Conservation (phyloP, 345 rosid genomes). For the Trapa incisa region DNA sequence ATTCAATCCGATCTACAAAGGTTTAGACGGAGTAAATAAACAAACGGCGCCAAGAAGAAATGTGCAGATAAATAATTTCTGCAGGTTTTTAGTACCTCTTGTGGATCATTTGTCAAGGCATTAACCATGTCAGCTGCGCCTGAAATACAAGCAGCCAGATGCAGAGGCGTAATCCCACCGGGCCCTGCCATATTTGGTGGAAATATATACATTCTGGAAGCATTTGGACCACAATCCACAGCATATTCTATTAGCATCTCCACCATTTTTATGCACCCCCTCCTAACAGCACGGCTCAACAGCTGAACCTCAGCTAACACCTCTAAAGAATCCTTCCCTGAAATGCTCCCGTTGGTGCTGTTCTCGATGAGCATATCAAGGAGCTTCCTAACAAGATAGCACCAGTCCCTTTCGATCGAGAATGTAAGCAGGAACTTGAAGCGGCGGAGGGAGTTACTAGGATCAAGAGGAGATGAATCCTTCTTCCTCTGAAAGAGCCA, state of each 20-base stretch:
- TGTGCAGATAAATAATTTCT: background rate
- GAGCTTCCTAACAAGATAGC: conserved; percentile 45
- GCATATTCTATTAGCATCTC: conserved; percentile 50
- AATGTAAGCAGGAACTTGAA: conserved; percentile 61
- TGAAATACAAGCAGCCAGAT: conserved; percentile 69
- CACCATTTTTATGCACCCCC: conserved; percentile 51
- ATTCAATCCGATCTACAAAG: conserved; percentile 50
- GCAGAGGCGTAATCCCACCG: conserved; percentile 73
- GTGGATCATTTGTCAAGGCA: conserved; percentile 75
- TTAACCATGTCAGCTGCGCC: conserved; percentile 52
- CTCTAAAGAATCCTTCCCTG: conserved; percentile 34
- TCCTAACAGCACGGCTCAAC: conserved; percentile 62
- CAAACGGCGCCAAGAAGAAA: background rate
- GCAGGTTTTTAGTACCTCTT: conserved; percentile 33
- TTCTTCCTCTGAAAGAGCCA: conserved; percentile 74
- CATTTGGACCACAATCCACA: conserved; percentile 8
- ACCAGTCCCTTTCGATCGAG: conserved; percentile 66
- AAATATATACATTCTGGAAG: conserved; percentile 35
- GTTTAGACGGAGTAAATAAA: background rate
- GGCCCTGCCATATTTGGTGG: conserved; percentile 55
- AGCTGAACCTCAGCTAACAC: conserved; percentile 57
- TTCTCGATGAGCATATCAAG: conserved; percentile 54
- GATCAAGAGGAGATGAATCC: conserved; percentile 20
- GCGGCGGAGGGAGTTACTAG: conserved; percentile 40
- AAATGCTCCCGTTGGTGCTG: conserved; percentile 25